Base-by-base conservation (phyloP, 768 basidiomycete genomes). In the Mycena chlorophos region DNA sequence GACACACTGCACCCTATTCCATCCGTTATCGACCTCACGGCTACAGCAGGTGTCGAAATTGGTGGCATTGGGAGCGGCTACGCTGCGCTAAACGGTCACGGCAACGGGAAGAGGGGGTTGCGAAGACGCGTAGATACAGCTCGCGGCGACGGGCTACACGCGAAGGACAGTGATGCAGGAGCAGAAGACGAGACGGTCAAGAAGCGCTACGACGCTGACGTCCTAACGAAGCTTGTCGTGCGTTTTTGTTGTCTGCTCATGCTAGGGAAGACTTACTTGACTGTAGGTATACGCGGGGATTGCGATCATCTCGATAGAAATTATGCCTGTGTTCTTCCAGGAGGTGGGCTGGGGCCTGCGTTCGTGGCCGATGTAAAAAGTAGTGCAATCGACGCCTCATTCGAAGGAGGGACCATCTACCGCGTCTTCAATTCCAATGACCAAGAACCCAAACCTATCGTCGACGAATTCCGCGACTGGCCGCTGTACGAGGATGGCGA, bases 271-370 rank as follows among this genome's bases (percentile, higher is more conserved):
- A n/a, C n/a, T n/a, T n/a, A n/a, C n/a, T n/a, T n/a, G n/a, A n/a
- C n/a, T n/a, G n/a, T n/a, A n/a, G n/a, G n/a, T n/a, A n/a, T 96
- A 98, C 67, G 79, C 82, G 49, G 94, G 95, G 0, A 96, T 98
- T 56, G 92, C 82, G 0, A 69, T 88, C 13, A 66, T 94, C 12
- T 82, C 86, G 2, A 70, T 74, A 14, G 84, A 88, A 60, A 69
- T 75, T 0, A 73, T 87, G 28, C 92, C 92, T 0, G 71, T 86
- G 13, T 68, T 83, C 63, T 93, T 91, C 62, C 84, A 88, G 61
- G 49, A 81, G 2, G 61, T 89, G 5, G 88, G 85, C 1, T 88
- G 84, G 85, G 89, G 89, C 22, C 75, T 87, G 19, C 71, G 68
- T 16, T 73, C 73, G 3, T 76, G 69, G 62, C 62, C 64, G 14